Base-by-base conservation (phyloP, 352 stramenopile genomes). In the Phytopythium oedochilum region DNA sequence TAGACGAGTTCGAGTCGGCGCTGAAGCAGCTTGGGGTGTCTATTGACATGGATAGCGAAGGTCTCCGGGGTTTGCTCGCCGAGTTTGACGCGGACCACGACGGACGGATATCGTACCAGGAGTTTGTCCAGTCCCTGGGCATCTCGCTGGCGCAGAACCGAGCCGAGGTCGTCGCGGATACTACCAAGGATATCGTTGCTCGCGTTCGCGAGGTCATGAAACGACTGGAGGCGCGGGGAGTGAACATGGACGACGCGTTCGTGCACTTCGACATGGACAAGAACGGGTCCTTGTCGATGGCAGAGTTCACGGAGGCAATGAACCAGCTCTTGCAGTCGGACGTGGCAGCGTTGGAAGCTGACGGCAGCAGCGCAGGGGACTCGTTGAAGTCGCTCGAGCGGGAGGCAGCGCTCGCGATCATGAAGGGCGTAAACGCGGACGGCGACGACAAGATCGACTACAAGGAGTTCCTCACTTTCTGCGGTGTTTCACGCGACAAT, bases 91-190 rank as follows among this genome's bases (percentile, higher is more conserved):
- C 57, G 35, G 66, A 93, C 46, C 61, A 67, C 18, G 71, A 93
- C 44, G 83, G 79, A 0, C 64, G 52, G 2, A 79, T 97, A 20
- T 90, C 86, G 11, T 88, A 95, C 55, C 54, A 66, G 1, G 89
- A 97, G 46, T 96, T 97, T 46, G 63, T 92, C 10, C 50, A 66
- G 25, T 78, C 70, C 2, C 47, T 92, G n/a, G 71, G 71, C 2
- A 70, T 87, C 15, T 65, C 67, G 1, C 7, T 83, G 8, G 61
- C 78, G 52, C 42, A 66, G 25, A 83, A 83, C 58, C 73, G 75
- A 44, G 47, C 63, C 15, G 75, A 88, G 34, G 63, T 77, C 17
- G 52, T 87, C 2, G 39, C 70, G 11, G 58, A 66, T 26, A 85
- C 61, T 0, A 55, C 68, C 1, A 63, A 84, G 17, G 69, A 87